Evolutionary conservation across 208 protist genomes (phyloP), one percentile per base, ranked within the genome.

Genomic region (Acanthamoeba castellanii): DNA sequence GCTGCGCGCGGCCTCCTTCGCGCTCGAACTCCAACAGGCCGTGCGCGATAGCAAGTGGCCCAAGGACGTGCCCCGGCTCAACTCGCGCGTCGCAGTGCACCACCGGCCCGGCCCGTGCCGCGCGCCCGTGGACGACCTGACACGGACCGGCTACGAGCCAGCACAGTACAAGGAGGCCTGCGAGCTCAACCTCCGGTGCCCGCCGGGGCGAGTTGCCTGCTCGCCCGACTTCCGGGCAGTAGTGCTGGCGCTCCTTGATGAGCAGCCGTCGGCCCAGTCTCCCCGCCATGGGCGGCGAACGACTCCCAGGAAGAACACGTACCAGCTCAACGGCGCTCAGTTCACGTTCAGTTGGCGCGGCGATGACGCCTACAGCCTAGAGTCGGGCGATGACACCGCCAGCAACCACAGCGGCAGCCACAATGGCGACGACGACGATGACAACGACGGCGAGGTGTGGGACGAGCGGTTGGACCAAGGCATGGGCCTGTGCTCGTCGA

Each of bases 401-500:
- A 27, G 42, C 18, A 57, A n/a, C 37, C 3, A 13, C 42, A 61
- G 22, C 45, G 22, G 78, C 13, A n/a, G 1, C 27, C 6, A 70
- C 18, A 27, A 50, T 25, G 9, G 34, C 37, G 37, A 27, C 34
- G 37, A 18, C 6, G 78, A 87, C 78, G 78, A 87, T 6, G 70
- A 78, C 9, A 4, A 47, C 11, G 37, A 47, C 34, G 70, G 7
- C 34, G 70, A 47, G 70, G 8, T 2, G 25, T 87, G 47, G 47
- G 50, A 61, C 50, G 78, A 61, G 22, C 78, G 32, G 22, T 61
- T 3, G 78, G 78, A 87, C 47, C 47, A 87, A 20, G 78, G 78
- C 78, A 52, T 87, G 47, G 78, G 78, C n/a, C 50, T 87, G 37
- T 87, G 78, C 78, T 87, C 78, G 50, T 87, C 78, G 11, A 87